Evolutionary conservation across 257 asterid species (phyloP).

Genomic region (Orobanche coerulescens): DNA sequence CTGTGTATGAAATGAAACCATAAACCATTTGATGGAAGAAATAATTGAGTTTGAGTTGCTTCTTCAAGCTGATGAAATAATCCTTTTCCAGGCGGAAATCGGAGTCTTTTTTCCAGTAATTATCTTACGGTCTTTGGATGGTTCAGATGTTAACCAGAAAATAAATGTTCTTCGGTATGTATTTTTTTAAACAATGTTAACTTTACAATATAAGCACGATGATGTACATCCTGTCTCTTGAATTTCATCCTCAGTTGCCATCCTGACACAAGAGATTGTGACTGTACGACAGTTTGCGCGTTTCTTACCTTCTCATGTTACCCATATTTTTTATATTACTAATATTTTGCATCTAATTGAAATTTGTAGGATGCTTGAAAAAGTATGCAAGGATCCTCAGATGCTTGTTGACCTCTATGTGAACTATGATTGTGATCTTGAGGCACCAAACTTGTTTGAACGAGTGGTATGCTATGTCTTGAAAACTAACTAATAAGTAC

Average conservation of each 20-base stretch:
- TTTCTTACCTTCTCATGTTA: slow-evolving; percentile 1
- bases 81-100: slow-evolving; percentile 73
- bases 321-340: neutral
- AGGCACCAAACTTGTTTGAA: slow-evolving; percentile 93
- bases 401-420: slow-evolving; percentile 94
- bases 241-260: slow-evolving; percentile 15
- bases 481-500: neutral
- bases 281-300: neutral
- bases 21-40: slow-evolving; percentile 13
- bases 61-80: slow-evolving; percentile 24
- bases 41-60: slow-evolving; percentile 5
- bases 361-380: slow-evolving; percentile 90
- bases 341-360: slow-evolving; percentile 9
- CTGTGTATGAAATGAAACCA: slow-evolving; percentile 13
- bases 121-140: slow-evolving; percentile 77
- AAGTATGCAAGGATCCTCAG: slow-evolving; percentile 88
- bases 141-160: slow-evolving; percentile 78
- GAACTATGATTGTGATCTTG: slow-evolving; percentile 98
- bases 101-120: slow-evolving; percentile 95
- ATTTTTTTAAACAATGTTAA: slow-evolving; percentile 17
- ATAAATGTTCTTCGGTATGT: slow-evolving; percentile 76
- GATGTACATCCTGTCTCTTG: slow-evolving; percentile 17
- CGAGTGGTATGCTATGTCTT: slow-evolving; percentile 51
- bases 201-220: slow-evolving; percentile 12
- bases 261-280: slow-evolving; percentile 1